A percentile compares a stretch with the other conserved stretches of the same genome.
These are phyloP conservation scores for Pleurotus tuoliensis DNA, from an alignment of 768 basidiomycete genomes.

Conservation along the genomic window DNA sequence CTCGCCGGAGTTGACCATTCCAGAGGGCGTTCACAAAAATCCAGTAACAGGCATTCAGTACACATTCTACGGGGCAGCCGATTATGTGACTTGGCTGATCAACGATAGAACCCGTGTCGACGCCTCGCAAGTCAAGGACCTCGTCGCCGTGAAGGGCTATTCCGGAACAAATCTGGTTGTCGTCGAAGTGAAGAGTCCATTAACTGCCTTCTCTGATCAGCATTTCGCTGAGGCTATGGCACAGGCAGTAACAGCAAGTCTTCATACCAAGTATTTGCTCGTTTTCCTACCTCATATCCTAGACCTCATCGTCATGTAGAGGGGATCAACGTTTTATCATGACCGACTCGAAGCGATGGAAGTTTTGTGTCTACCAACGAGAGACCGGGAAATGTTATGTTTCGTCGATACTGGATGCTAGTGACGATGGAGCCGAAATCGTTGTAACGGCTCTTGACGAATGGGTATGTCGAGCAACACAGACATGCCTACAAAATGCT, in stretches of 20 bases:
- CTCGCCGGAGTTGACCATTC: too few relatives aligned
- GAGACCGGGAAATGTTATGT: neutral
- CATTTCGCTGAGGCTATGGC: constrained; percentile 1
- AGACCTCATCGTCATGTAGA: neutral
- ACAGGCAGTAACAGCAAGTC: neutral
- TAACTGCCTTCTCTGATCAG: neutral
- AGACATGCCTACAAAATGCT: neutral
- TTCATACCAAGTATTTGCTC: neutral
- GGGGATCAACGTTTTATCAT: neutral
- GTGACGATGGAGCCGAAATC: neutral
- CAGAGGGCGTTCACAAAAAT: too few relatives aligned
- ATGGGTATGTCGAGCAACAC: neutral
- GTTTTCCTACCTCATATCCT: neutral
- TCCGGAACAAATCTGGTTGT: neutral
- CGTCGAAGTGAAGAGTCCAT: neutral
- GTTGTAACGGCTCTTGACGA: neutral
- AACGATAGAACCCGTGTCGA: neutral
- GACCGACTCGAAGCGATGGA: neutral
- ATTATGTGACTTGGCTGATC: too few relatives aligned
- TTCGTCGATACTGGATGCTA: neutral
- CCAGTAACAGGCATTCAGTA: too few relatives aligned
- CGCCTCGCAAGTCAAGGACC: neutral
- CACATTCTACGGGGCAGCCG: too few relatives aligned
- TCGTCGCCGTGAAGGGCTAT: neutral
- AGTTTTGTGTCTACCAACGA: neutral